Evolutionary conservation across 129 eudicot genomes (phyloP), one percentile per base, ranked within the genome.

Genomic region (Lactuca saligna): DNA sequence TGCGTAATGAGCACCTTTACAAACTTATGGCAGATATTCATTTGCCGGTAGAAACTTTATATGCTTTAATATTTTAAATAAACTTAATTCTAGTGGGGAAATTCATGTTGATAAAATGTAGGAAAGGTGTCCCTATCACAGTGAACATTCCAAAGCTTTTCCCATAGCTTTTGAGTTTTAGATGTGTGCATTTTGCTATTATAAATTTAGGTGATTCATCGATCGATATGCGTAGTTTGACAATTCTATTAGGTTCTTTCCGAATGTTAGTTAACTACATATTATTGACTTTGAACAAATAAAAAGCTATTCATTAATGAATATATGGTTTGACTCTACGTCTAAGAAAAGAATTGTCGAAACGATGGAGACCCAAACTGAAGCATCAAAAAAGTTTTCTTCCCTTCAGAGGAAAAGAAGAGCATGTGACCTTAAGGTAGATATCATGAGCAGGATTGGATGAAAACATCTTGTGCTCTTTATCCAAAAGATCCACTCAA

Each of bases 1-100:
- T 71, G 37, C 68, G 20, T 72, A 61, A 61, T 76, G 61, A 38
- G 9, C 59, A 68, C 60, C 81, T 69, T 76, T 69, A 53, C 54
- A 76, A 75, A 76, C 71, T 53, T 76, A 69, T 76, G 81, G 81
- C 61, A 69, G 10, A 42, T 16, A 76, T 76, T 62, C 75, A 69
- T 69, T 76, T 69, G 81, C 81, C 81, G 81, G 81, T 75, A 76
- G 49, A 76, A 37, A 11, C 6, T 76, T 50, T 17, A 13, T 35
- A 44, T 65, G 15, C 17, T 56, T 56, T 4, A 74, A 55, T 61
- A 17, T 55, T 17, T 48, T 67, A 51, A 39, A 17, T 74, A 14
- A 7, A 75, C 49, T 33, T 66, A 68, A 60, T 46, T 14, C 12
- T 59, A 67, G 80, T 76, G 75, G 81, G 44, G 65, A 69, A 61